Base-by-base conservation (phyloP, 164 flowering plant species). In the Kalanchoe fedtschenkoi region DNA sequence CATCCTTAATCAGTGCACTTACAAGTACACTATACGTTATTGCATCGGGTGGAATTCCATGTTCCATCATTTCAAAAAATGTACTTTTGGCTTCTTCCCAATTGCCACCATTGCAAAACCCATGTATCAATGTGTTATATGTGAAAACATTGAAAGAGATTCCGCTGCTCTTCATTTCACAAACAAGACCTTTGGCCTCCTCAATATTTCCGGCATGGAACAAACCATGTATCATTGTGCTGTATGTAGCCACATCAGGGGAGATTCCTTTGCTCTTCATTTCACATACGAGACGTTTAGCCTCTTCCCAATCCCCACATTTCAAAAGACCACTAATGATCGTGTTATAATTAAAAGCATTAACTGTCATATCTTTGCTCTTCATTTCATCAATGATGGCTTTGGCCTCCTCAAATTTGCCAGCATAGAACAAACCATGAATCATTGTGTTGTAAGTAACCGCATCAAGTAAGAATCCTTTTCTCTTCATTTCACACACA, bases 251-350 rank as follows among this genome's bases (percentile, higher is more conserved):
- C n/a, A 53, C 14, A 24, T 62, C 64, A 19, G 24, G 56, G 21
- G 46, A 61, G n/a, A 47, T 6, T 11, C 66, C 46, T 47, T 64
- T 64, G 22, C 42, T 44, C 32, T 64, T 33, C 66, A 64, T 64
- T 55, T 64, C 37, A 58, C 15, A 21, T 10, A 64, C 5, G 15
- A 53, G 14, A 30, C 30, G 22, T 17, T 53, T 38, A 16, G 66
- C 66, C 22, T 64, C 66, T 30, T 33, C 39, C 26, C 39, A 38
- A 29, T 53, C 54, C 34, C 66, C 60, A 3, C n/a, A 24, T 17
- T 34, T 34, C 60, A 58, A 37, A 16, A 64, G 39, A 19, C 66
- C 60, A 55, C 54, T 22, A 33, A 54, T 54, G 47, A 54, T 35
- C 35, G 28, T 54, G 57, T 64, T 54, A 51, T 54, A 64, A 37